Evolutionary conservation across 2,329 filamentous ascomycete genomes (phyloP), one percentile per base, ranked within the genome.

Genomic region (Sporothrix pallida): DNA sequence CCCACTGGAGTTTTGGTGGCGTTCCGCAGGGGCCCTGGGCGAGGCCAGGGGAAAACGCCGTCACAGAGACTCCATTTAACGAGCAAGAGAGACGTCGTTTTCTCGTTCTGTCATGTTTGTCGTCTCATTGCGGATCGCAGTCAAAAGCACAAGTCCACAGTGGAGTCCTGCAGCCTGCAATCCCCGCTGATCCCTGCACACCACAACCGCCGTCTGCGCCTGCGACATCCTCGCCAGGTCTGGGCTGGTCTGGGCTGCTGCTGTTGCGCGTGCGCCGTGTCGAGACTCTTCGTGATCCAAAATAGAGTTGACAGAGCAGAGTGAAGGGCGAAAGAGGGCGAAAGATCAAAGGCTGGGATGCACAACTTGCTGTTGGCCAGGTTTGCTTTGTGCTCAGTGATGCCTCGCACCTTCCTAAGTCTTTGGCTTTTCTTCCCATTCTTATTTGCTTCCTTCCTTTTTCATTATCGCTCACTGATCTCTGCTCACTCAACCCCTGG

Each of bases 181-280:
- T 48, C 42, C 60, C 62, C 62, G 62, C 42, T 26, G 62, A 67
- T 67, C 62, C 60, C 62, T 67, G 62, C 62, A 67, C 42, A 65
- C 60, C 60, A 67, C 62, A 48, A 67, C 62, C 62, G 62, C 42
- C n/a, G 62, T 48, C 42, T 48, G 62, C 62, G 42, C 42, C 62
- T 48, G 62, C 42, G 12, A 48, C 62, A 20, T 48, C 42, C 42
- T 67, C 62, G 10, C 62, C 62, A 48, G 62, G 20, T 65, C 62
- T 48, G 62, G 62, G 60, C 60, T 23, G 58, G 37, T 44, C 62
- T 48, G 62, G n/a, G 37, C n/a, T 23, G 42, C 13, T 65, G 62
- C 12, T 48, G 42, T 26, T 15, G 62, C 20, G 42, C 62, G 20
- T 67, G 62, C 42, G 5, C 42, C 42, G 42, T 15, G 42, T 67